A percentile compares a stretch with the other conserved stretches of the same genome.
Evolutionary conservation across 2,329 filamentous ascomycete genomes (phyloP).

Genomic region (Monosporascus sp.): DNA sequence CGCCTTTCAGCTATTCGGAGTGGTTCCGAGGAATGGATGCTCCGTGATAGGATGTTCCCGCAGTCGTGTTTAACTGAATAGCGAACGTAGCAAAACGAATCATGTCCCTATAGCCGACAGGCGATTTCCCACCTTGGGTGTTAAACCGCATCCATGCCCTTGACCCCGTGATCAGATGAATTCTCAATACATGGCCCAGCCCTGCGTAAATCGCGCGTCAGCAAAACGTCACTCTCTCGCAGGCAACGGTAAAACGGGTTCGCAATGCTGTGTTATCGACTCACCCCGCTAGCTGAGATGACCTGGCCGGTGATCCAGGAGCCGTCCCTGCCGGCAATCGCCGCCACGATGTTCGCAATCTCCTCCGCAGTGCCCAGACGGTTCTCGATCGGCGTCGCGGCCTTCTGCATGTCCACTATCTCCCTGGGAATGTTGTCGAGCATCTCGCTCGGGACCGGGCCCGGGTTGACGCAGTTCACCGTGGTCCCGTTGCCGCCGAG

Average conservation of each 20-base stretch:
- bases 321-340: slow-evolving; percentile 44
- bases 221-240: not conserved
- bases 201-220: not conserved
- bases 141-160: not conserved
- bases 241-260: no score
- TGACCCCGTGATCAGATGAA: not conserved
- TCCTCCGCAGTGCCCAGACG: slow-evolving; percentile 47
- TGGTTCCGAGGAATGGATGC: no score
- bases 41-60: no score
- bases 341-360: slow-evolving; percentile 50
- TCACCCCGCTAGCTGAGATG: slow-evolving; percentile 48
- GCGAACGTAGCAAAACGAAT: no score
- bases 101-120: no score
- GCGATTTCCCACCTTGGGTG: no score
- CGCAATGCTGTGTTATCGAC: slow-evolving; percentile 1
- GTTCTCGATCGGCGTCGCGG: slow-evolving; percentile 44
- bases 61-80: no score
- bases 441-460: slow-evolving; percentile 54
- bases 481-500: slow-evolving; percentile 51
- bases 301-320: slow-evolving; percentile 50
- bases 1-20: no score
- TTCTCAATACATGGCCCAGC: not conserved
- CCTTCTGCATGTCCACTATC: slow-evolving; percentile 43
- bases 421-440: slow-evolving; percentile 45
- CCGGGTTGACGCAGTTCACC: slow-evolving; percentile 55